Base-by-base conservation (phyloP, 2,329 filamentous ascomycete genomes). In the Aspergillus fructus region DNA sequence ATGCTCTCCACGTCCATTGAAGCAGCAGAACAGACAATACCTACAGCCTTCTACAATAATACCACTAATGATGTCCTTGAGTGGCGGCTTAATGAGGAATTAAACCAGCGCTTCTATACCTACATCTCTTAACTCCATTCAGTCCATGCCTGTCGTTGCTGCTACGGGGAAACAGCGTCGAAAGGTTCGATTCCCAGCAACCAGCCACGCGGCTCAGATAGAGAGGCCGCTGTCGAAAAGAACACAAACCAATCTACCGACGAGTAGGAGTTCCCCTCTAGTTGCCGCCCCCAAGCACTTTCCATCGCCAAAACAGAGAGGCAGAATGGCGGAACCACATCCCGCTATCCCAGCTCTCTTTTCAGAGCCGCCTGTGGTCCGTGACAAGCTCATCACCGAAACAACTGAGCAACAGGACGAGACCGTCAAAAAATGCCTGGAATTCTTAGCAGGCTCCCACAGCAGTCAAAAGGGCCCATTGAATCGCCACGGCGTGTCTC, bases 401-500 rank as follows among this genome's bases (percentile, higher is more conserved):
- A 90, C 89, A 23, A 91, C 89, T 1, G 70, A 74, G 49, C 71
- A 84, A 27, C 91, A 96, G 73, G 82, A 88, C 58, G 78, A 85
- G 55, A 93, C 89, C 0, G 78, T 91, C 54, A 75, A 85, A 39
- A 82, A 84, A 66, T 90, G 90, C 66, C 75, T 92, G 30, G 87
- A 89, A 1, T 88, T 87, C 62, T 79, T 96, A 15, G 76, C 78
- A 34, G 76, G 77, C 69, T 70, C 67, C 50, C 71, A 74, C n/a
- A 80, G 77, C 42, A 78, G 79, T 49, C 78, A 82, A 58, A 77
- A 79, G 23, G 73, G 75, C 19, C 73, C 75, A 24, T 82, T 84
- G 75, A 96, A 96, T 75, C 77, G 76, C 51, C 80, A 88, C 71
- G 92, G 91, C 13, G 78, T 97, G 37, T 90, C 91, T 13, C 81